Percentiles rank a stretch among this genome's conserved stretches.
These are phyloP conservation scores for Nemania bipapillata DNA, from an alignment of 2,329 filamentous ascomycete species.

Conservation along the genomic window DNA sequence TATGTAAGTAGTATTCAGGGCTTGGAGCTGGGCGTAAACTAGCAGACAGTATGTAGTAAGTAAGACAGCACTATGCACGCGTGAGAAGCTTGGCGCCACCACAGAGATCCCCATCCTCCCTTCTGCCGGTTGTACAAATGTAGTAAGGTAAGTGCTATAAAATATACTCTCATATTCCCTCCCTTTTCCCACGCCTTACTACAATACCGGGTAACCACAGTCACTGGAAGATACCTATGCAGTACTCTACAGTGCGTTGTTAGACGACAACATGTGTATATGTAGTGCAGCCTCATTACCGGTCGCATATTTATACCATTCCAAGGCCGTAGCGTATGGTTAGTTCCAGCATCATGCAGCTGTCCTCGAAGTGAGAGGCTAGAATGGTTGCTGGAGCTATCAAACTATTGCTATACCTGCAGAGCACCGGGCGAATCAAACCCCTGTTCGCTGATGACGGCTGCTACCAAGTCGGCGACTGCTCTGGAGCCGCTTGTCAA, in stretches of 20 bases:
- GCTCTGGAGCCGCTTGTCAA: slow-evolving; percentile 13
- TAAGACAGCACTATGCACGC: not conserved
- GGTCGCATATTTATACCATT: not conserved
- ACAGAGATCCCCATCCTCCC: too few relatives aligned
- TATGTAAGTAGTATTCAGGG: too few relatives aligned
- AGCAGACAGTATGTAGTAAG: not conserved
- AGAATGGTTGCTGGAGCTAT: not conserved
- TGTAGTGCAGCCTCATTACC: not conserved
- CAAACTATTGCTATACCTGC: slow-evolving; percentile 34
- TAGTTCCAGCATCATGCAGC: slow-evolving; percentile 1
- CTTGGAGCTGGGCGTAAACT: too few relatives aligned
- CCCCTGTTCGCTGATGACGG: slow-evolving; percentile 11
- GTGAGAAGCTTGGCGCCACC: slow-evolving; percentile 15
- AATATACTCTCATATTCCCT: not conserved
- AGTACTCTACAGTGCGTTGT: not conserved
- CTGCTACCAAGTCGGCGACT: slow-evolving; percentile 30
- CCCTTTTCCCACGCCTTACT: not conserved
- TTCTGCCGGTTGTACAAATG: too few relatives aligned
- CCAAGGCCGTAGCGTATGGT: not conserved
- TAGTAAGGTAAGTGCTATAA: too few relatives aligned
- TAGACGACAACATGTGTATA: not conserved
- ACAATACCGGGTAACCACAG: not conserved
- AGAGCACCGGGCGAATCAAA: slow-evolving; percentile 23
- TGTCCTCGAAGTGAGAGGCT: not conserved
- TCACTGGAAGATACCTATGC: not conserved